Evolutionary conservation across 1,139 yeast genomes (phyloP).

Genomic region (Pichia sp.): DNA sequence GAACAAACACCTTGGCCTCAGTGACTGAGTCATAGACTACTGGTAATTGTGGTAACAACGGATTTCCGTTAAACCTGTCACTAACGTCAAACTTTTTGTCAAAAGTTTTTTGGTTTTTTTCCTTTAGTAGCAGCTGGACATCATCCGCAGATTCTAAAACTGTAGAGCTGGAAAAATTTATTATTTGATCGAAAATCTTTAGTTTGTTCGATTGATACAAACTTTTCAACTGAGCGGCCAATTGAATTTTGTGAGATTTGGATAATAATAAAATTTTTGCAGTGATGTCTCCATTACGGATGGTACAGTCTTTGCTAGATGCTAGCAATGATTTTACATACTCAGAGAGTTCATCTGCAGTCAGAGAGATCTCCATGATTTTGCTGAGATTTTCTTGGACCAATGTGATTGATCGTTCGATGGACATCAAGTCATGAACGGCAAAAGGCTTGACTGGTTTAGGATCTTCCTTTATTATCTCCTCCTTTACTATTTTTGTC

Average conservation of each 20-base stretch:
- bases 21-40: conserved; percentile 56
- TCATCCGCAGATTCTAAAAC: conserved; percentile 22
- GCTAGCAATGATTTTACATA: conserved; percentile 37
- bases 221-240: conserved; percentile 59
- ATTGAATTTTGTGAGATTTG: conserved; percentile 49
- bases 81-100: conserved; percentile 1
- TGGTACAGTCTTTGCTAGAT: conserved; percentile 9
- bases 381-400: conserved; percentile 18
- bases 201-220: conserved; percentile 47
- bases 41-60: conserved; percentile 56
- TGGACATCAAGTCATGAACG: conserved; percentile 34
- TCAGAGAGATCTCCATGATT: conserved; percentile 17
- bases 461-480: neutral
- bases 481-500: neutral
- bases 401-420: conserved; percentile 17
- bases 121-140: conserved; percentile 17
- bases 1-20: conserved; percentile 72
- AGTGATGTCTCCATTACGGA: conserved; percentile 20
- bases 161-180: conserved; percentile 31
- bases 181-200: conserved; percentile 31
- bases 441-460: conserved; percentile 30
- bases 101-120: conserved; percentile 6
- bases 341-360: conserved; percentile 8
- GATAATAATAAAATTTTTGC: conserved; percentile 46
- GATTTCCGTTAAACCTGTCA: conserved; percentile 34